Conservation (phyloP, 2,329 filamentous ascomycete genomes). For the Tothia fuscella region DNA sequence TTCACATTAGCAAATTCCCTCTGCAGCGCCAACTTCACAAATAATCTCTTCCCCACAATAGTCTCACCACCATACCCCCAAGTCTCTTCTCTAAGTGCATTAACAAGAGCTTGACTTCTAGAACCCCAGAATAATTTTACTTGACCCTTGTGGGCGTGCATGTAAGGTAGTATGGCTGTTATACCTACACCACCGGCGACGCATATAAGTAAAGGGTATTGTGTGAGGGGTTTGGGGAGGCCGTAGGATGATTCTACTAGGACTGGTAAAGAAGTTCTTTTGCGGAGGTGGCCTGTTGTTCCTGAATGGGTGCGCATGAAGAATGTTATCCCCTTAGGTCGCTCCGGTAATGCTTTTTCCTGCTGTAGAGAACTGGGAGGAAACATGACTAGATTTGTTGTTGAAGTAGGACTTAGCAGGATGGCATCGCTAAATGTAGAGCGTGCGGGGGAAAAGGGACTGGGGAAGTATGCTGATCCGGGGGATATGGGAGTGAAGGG, state of each 20-base stretch:
- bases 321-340: background rate
- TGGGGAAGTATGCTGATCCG: too few species aligned
- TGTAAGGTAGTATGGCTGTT: conserved; percentile 29
- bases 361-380: too few species aligned
- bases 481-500: too few species aligned
- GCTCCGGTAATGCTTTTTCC: background rate
- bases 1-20: conserved; percentile 23
- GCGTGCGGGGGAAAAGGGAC: too few species aligned
- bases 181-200: conserved; percentile 38
- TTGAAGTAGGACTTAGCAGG: too few species aligned
- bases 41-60: background rate
- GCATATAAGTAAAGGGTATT: conserved; percentile 15
- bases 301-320: conserved; percentile 16
- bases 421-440: too few species aligned
- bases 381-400: too few species aligned
- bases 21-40: conserved; percentile 23
- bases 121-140: background rate
- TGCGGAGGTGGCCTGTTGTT: conserved; percentile 22
- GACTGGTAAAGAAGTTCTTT: conserved; percentile 24
- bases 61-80: conserved; percentile 12
- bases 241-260: conserved; percentile 34
- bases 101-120: background rate
- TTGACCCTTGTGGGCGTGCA: conserved; percentile 14
- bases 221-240: conserved; percentile 19
- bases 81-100: background rate